Conservation (phyloP, 2,329 filamentous ascomycete species). For the Trichoderma hamatum region DNA sequence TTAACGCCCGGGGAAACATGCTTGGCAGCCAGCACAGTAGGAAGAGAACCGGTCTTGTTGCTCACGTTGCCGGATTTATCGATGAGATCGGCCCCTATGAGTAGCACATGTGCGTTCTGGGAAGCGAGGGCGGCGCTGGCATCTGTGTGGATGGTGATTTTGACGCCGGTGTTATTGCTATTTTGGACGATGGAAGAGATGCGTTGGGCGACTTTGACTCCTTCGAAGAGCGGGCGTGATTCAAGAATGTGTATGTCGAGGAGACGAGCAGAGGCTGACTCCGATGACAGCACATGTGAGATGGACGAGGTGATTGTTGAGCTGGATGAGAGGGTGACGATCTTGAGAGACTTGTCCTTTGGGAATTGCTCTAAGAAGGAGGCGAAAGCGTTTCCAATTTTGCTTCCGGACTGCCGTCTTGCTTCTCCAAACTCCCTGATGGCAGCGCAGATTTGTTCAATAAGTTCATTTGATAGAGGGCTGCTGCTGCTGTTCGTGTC, state of each 20-base stretch:
- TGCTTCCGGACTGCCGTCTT: slow-evolving; percentile 34
- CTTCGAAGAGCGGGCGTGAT: slow-evolving; percentile 68
- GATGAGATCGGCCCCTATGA: slow-evolving; percentile 68
- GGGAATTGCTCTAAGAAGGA: slow-evolving; percentile 36
- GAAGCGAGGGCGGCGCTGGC: slow-evolving; percentile 60
- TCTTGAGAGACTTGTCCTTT: slow-evolving; percentile 42
- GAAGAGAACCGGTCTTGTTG: slow-evolving; percentile 68
- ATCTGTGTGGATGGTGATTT: slow-evolving; percentile 59
- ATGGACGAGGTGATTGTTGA: slow-evolving; percentile 61
- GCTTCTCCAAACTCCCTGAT: slow-evolving; percentile 30
- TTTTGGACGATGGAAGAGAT: slow-evolving; percentile 49
- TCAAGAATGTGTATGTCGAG: slow-evolving; percentile 65
- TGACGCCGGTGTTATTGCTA: not conserved
- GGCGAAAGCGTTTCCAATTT: slow-evolving; percentile 43
- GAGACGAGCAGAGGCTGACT: not conserved
- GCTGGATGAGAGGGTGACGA: slow-evolving; percentile 65
- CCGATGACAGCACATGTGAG: slow-evolving; percentile 41
- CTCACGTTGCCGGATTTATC: slow-evolving; percentile 59
- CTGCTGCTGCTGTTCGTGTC: not conserved
- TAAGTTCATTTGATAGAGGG: slow-evolving; percentile 8
- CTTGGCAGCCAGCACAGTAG: slow-evolving; percentile 58
- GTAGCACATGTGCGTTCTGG: slow-evolving; percentile 55
- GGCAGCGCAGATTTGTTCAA: slow-evolving; percentile 32
- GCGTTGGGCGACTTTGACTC: slow-evolving; percentile 56
- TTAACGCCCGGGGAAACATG: slow-evolving; percentile 49